Base-by-base conservation (phyloP, 2,329 filamentous ascomycete genomes). In the Pestalotiopsis sp. region DNA sequence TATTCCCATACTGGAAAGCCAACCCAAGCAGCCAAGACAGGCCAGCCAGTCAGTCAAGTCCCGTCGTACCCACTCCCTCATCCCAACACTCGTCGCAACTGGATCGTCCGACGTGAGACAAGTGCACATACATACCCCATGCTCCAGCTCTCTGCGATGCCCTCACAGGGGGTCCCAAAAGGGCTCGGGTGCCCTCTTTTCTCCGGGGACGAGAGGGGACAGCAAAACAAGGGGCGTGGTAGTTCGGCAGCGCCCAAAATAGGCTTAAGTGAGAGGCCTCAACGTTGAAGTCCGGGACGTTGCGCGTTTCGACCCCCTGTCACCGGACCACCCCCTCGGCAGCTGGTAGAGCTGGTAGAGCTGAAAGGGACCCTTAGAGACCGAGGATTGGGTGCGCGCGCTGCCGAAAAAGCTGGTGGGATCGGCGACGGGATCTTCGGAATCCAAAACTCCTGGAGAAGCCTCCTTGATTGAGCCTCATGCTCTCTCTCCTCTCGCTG, bases 281-380 rank as follows among this genome's bases (percentile, higher is more conserved):
- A 30, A 30, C 20, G 39, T 39, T 26, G 38, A 35, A n/a, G 24
- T 66, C 38, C 57, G 67, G 65, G 44, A 66, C 68, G 62, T 40
- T 63, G 38, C 56, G 55, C 55, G 68, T 69, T 69, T 68, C 67
- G 56, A 60, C 61, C 67, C 44, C 67, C 64, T 66, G 64, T 52
- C 64, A 35, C 24, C 38, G 20, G 20, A 35, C n/a, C 24, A 11
- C 40, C 62, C 40, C 20, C 35, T 65, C 22, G 62, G 62, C 52
- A 57, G 44, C 44, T 52, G 44, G 44, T 52, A 17, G 38, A 35
- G 58, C 17, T 17, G 38, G 58, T 35, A 4, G 26, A 61, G 58
- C 14, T 10, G 6, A 30, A 30, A 11, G 14, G 11, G 59, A 38
- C 30, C 22, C 20, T 39, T 13, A 20, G 3, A 17, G 55, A 13